Percentiles rank a stretch among this genome's conserved stretches.
Evolutionary conservation across 2,329 filamentous ascomycete genomes (phyloP).

Genomic region (Sclerotiophoma versabilis): DNA sequence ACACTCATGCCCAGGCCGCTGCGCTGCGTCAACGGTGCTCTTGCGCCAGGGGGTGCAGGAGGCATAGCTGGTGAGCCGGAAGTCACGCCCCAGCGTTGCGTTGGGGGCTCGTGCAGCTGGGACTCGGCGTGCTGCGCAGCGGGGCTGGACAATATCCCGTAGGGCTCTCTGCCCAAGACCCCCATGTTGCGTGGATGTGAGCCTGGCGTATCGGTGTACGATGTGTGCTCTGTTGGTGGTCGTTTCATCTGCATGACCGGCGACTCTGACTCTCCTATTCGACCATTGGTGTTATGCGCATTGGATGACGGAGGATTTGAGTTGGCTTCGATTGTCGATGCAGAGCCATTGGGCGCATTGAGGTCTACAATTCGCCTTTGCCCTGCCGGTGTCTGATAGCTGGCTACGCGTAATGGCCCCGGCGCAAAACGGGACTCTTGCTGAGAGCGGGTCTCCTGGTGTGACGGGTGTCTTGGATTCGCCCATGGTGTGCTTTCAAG

Average conservation of each 20-base stretch:
- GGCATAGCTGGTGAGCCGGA: slow-evolving; percentile 24
- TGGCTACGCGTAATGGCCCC: slow-evolving; percentile 36
- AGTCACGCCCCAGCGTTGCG: slow-evolving; percentile 32
- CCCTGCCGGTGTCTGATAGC: slow-evolving; percentile 47
- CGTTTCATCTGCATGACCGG: slow-evolving; percentile 50
- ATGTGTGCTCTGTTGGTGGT: slow-evolving; percentile 37
- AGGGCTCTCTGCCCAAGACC: slow-evolving; percentile 35
- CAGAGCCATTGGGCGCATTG: slow-evolving; percentile 47
- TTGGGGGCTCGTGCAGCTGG: slow-evolving; percentile 32
- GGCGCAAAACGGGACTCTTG: slow-evolving; percentile 45
- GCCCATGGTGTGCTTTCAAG: slow-evolving; percentile 92
- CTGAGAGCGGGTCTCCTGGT: slow-evolving; percentile 45
- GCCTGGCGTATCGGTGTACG: slow-evolving; percentile 37
- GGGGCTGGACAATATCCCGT: slow-evolving; percentile 42
- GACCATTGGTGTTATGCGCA: slow-evolving; percentile 34
- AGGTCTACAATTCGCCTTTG: slow-evolving; percentile 46
- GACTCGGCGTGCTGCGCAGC: slow-evolving; percentile 34
- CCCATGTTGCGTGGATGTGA: slow-evolving; percentile 36
- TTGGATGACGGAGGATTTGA: slow-evolving; percentile 50
- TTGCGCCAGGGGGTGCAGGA: slow-evolving; percentile 29
- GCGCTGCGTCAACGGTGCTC: slow-evolving; percentile 40
- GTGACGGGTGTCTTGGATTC: slow-evolving; percentile 71
- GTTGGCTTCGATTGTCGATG: slow-evolving; percentile 49
- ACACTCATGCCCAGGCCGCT: slow-evolving; percentile 36
- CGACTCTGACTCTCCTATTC: slow-evolving; percentile 44